A percentile compares a stretch with the other conserved stretches of the same genome.
Conservation (phyloP, 208 protist species). For the Crithidia expoeki region DNA sequence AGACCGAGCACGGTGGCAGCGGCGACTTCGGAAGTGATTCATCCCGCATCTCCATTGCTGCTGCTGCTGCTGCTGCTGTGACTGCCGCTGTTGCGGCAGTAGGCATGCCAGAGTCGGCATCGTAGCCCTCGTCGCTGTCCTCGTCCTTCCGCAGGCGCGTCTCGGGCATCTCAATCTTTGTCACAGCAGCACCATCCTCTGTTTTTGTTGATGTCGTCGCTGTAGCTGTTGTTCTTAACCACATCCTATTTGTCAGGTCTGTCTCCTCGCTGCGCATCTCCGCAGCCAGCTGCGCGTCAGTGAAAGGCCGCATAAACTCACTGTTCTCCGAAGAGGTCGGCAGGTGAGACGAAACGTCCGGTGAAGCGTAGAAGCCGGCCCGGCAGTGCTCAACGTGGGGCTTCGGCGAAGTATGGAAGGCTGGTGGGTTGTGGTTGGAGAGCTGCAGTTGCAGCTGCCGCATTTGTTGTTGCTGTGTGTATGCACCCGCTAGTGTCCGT, state of each 20-base stretch:
- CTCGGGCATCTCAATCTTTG: not conserved
- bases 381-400: not conserved
- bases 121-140: constrained; percentile 12
- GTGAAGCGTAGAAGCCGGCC: constrained; percentile 1
- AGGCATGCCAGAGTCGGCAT: constrained; percentile 14
- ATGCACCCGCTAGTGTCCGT: not conserved
- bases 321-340: constrained; percentile 12
- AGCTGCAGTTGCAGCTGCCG: not conserved
- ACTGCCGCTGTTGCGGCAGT: not conserved
- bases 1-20: constrained; percentile 1
- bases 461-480: not conserved
- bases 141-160: not conserved
- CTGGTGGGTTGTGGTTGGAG: not conserved
- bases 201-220: not conserved
- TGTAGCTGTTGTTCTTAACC: not conserved
- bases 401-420: constrained; percentile 9
- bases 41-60: too few species aligned
- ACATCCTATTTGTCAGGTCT: not conserved
- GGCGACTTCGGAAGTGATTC: not conserved
- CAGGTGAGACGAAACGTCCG: not conserved
- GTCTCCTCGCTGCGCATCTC: not conserved
- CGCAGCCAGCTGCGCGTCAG: constrained; percentile 14
- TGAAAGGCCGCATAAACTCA: constrained; percentile 18
- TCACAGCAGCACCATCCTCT: not conserved
- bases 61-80: too few species aligned